A percentile compares a stretch with the other conserved stretches of the same genome.
Evolutionary conservation across 192 early-diverging fungal genomes (phyloP).

Genomic region (Funneliformis mosseae): DNA sequence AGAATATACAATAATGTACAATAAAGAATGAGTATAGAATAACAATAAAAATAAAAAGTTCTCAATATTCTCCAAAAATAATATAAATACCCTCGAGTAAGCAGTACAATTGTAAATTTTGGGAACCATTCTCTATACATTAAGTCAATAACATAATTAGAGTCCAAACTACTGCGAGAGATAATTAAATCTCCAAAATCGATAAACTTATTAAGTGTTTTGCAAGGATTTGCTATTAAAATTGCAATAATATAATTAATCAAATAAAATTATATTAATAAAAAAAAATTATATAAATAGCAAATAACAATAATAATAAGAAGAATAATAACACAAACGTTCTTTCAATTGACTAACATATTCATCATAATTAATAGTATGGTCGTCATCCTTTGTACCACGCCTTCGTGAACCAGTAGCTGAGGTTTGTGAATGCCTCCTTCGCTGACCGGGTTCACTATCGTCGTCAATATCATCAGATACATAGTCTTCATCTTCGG

Average conservation of each 20-base stretch:
- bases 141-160: background rate
- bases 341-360: slow-evolving; percentile 25
- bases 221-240: slow-evolving; percentile 15
- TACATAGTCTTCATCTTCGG: slow-evolving; percentile 29
- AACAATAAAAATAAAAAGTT: background rate
- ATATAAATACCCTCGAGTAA: slow-evolving; percentile 21
- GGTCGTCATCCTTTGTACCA: background rate
- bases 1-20: background rate
- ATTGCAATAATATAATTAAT: background rate
- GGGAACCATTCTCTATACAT: slow-evolving; percentile 33
- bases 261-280: background rate
- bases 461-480: slow-evolving; percentile 35
- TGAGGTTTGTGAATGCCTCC: slow-evolving; percentile 30
- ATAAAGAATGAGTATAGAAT: background rate
- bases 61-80: background rate
- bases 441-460: slow-evolving; percentile 25
- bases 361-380: slow-evolving; percentile 6
- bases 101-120: slow-evolving; percentile 26
- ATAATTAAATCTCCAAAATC: background rate
- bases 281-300: background rate
- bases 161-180: background rate
- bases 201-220: slow-evolving; percentile 12
- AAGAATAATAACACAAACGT: background rate
- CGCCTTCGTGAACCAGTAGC: slow-evolving; percentile 13
- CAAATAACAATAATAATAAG: background rate